Base-by-base conservation (phyloP, 805 yeast genomes). In the Pichia gijzeniarum region DNA sequence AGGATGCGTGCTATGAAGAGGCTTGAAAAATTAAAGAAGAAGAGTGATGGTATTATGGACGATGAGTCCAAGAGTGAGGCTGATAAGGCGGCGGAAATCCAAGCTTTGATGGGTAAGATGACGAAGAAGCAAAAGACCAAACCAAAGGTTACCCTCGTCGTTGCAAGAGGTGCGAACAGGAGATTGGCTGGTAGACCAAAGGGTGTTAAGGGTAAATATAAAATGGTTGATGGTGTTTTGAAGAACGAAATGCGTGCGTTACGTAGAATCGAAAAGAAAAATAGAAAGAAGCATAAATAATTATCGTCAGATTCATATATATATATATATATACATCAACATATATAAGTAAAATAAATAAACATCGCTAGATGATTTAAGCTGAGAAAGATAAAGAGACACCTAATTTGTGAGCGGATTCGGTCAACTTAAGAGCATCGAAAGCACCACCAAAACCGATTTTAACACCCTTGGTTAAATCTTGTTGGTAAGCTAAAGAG, bases 191-290 rank as follows among this genome's bases (percentile, higher is more conserved):
- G 99, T 45, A 84, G 99, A 71, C 99, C 99, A 35, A 84, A 79
- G 69, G 99, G 99, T 64, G 80, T 93, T 55, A 88, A 82, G 66
- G 99, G 99, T 69, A 89, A 87, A 64, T 93, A 93, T 72, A 93
- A 87, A 82, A 93, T 93, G 99, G 98, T 93, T 56, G 99, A 93
- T 68, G 98, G 98, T 73, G 86, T 82, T 18, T 73, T 88, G 84
- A 93, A 93, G 85, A 93, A 93, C 65, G 99, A 93, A 69, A 90
- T 85, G 74, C 75, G 99, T 55, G 96, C 98, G 13, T 72, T 91
- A 60, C 82, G 77, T 61, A 81, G 98, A 63, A 86, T 90, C 54
- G 85, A 88, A 21, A 93, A 90, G 76, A 88, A 86, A 71, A 74
- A 82, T 60, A 85, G 78, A 68, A 83, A 83, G 63, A 69, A 28